phyloP scores from a whole-genome alignment of 345 rosid species.

The Rhizophora mangle region DNA sequence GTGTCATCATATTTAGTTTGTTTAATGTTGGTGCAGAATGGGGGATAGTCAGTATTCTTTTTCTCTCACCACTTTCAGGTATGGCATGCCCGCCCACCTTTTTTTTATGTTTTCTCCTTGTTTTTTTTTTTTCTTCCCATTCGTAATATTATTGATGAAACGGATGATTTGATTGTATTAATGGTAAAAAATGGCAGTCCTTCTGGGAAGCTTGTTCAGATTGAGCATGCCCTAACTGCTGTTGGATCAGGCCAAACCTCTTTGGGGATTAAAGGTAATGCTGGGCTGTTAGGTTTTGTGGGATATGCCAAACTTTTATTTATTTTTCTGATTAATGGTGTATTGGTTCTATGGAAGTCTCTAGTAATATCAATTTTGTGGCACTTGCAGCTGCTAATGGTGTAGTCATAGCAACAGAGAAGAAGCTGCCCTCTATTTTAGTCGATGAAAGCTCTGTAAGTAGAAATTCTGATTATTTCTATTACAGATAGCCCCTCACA shows the following conservation, averaged over 20 bases:
- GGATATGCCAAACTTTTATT: not conserved
- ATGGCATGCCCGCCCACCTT: no score
- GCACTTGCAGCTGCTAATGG: slow-evolving; percentile 76
- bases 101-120: slow-evolving; percentile 16
- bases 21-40: slow-evolving; percentile 32
- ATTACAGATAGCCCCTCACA: no score
- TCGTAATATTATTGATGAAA: not conserved
- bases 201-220: slow-evolving; percentile 97
- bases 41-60: slow-evolving; percentile 96
- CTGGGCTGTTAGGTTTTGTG: no score
- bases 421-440: slow-evolving; percentile 90
- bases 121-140: slow-evolving; percentile 83
- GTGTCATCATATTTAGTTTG: no score
- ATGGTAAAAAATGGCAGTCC: slow-evolving; percentile 46
- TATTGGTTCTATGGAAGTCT: no score
- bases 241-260: slow-evolving; percentile 99
- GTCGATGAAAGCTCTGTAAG: slow-evolving; percentile 94
- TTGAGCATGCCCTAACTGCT: slow-evolving; percentile 89
- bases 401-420: slow-evolving; percentile 90
- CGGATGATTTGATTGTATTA: not conserved
- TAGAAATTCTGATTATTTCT: not conserved
- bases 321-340: no score
- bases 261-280: slow-evolving; percentile 79
- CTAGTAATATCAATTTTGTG: not conserved
- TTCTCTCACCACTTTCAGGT: slow-evolving; percentile 97